Base-by-base conservation (phyloP, 306 rosid species). In the Clitoria ternatea region DNA sequence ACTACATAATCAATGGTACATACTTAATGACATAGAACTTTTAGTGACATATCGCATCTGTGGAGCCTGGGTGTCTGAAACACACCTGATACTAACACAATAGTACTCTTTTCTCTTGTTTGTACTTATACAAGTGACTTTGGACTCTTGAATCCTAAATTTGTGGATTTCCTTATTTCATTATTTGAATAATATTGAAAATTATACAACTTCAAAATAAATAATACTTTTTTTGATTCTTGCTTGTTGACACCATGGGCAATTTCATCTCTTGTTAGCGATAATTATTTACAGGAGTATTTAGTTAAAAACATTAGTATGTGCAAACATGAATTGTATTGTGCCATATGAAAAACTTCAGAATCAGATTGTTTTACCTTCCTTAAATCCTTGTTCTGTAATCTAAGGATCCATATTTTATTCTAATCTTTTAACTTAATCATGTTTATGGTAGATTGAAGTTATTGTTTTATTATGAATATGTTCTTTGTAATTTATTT, bases 401-500 rank as follows among this genome's bases (percentile, higher is more conserved):
- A 17, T 43, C 48, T 54, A 33, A 72, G 7, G 56, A 70, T 43
- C 40, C 6, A 4, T 32, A 60, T 45, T 43, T 36, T 53, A 20
- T 59, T 60, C 37, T 18, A 11, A 19, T 29, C 45, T 44, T 45
- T 14, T 13, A 47, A 22, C 32, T 62, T 13, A 64, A 59, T 65
- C 26, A 22, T 42, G 24, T 32, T 36, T 59, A 36, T 6, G 19
- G 45, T 20, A 14, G 60, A 61, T 69, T 69, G 79, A 44, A 12
- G 33, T 36, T 27, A 15, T 49, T 69, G 7, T 82, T 62, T 60
- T 48, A 33, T 57, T 18, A 23, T 77, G 65, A 36, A 35, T 62
- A 74, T 60, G 33, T 52, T 69, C 63, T 71, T n/a, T 82, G 12
- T 42, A 75, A 47, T 79, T 40, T 66, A 22, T 76, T 66, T 62